Evolutionary conservation across 208 protist genomes (phyloP), one percentile per base, ranked within the genome.

Genomic region (Trypanosoma conorhini): DNA sequence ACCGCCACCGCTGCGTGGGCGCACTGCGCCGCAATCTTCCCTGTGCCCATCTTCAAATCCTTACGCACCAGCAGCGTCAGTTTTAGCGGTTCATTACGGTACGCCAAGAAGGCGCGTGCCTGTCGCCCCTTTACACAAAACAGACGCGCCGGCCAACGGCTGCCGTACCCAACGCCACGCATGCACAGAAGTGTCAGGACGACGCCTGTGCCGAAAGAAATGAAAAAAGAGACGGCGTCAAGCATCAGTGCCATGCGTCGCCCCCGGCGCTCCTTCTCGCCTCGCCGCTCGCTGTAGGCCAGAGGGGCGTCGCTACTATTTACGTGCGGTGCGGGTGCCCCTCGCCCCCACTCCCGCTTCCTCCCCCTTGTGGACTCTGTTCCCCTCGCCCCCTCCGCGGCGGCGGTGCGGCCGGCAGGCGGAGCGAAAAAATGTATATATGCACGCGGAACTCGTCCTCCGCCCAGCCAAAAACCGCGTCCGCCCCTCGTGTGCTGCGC

Each of bases 11-110:
- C 92, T 1, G 96, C 98, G 77, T 99, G 98, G 19, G 95, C 91
- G 73, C 92, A 98, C 85, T 99, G 98, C 24, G 98, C 97, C 19
- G 92, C 95, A 13, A 98, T 91, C 70, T 99, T 99, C 19, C 98
- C 98, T 22, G 80, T 94, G 0, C 89, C 86, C 98, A 99, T 99
- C 46, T 94, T 92, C 35, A 99, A 70, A 65, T 98, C 97, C 35
- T 89, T 96, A 13, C 96, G 83, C 12, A 99, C 94, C 3, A 98
- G 86, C 1, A 99, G 73, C 24, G 94, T 91, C 91, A 98, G 95
- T 74, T 98, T 98, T 21, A 92, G 55, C 42, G 87, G 74, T 71
- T 94, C 89, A 1, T 75, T 72, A 1, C 65, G 62, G 30, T 33
- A 33, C 5, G 74, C 55, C 30, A 77, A 50, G 35, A 76, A 65